A percentile compares a stretch with the other conserved stretches of the same genome.
These are phyloP conservation scores for Talaromyces islandicus DNA, from an alignment of 2,329 filamentous ascomycete species.

Conservation along the genomic window DNA sequence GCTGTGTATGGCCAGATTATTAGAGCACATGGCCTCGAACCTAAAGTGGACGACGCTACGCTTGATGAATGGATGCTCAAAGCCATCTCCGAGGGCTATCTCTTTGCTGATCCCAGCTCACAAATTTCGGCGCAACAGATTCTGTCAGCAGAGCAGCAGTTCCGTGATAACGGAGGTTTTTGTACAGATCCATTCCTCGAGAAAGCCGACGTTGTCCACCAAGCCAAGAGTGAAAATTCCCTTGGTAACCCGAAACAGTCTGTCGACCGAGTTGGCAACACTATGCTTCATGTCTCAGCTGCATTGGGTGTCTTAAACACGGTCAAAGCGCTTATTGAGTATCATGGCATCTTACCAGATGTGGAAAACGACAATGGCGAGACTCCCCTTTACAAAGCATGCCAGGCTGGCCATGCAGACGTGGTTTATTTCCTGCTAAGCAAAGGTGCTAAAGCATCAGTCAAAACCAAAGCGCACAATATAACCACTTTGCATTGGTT, in stretches of 20 bases:
- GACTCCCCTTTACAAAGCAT: constrained; percentile 23
- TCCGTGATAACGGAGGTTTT: constrained; percentile 18
- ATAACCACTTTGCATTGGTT: constrained; percentile 22
- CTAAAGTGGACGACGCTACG: constrained; percentile 13
- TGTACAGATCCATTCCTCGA: constrained; percentile 18
- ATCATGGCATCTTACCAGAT: constrained; percentile 12
- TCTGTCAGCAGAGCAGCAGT: constrained; percentile 14
- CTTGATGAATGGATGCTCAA: constrained; percentile 19
- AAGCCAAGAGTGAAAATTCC: not conserved
- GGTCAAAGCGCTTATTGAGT: constrained; percentile 14
- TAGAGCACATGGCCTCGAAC: constrained; percentile 15
- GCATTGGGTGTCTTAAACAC: constrained; percentile 14
- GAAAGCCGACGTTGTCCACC: constrained; percentile 13
- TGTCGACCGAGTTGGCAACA: constrained; percentile 21
- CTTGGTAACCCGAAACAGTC: constrained; percentile 2
- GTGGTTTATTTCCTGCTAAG: constrained; percentile 20
- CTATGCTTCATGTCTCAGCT: constrained; percentile 20
- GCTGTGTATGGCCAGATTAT: constrained; percentile 23
- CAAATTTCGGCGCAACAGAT: constrained; percentile 8
- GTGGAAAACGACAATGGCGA: constrained; percentile 21
- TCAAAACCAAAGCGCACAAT: constrained; percentile 14
- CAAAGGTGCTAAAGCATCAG: constrained; percentile 15
- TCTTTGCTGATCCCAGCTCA: constrained; percentile 13
- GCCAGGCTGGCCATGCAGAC: constrained; percentile 20
- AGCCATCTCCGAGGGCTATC: constrained; percentile 19